Evolutionary conservation across 768 basidiomycete species (phyloP).

Genomic region (Dentipellis fragilis): DNA sequence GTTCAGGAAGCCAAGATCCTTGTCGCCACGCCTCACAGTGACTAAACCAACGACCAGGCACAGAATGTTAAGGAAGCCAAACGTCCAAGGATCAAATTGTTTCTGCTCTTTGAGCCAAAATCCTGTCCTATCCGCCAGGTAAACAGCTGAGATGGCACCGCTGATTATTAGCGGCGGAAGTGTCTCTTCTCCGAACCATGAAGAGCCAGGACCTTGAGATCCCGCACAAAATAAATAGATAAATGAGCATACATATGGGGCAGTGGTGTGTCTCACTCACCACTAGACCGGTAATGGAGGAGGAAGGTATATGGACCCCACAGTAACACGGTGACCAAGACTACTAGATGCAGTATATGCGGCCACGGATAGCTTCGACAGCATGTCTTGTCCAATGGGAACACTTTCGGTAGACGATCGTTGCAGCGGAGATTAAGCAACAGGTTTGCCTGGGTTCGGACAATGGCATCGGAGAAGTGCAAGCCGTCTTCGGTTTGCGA

Average conservation of each 20-base stretch:
- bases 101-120: constrained; percentile 90
- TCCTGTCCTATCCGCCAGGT: constrained; percentile 74
- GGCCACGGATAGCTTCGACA: constrained; percentile 72
- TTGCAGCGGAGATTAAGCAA: constrained; percentile 80
- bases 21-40: constrained; percentile 62
- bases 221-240: neutral
- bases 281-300: constrained; percentile 20
- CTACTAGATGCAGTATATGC: constrained; percentile 40
- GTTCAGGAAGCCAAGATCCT: constrained; percentile 82
- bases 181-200: constrained; percentile 25
- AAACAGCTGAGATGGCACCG: constrained; percentile 55
- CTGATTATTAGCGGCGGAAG: constrained; percentile 54
- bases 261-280: neutral
- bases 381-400: constrained; percentile 69
- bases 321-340: constrained; percentile 36
- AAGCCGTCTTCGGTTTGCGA: constrained; percentile 77
- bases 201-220: constrained; percentile 11
- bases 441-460: constrained; percentile 64
- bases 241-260: neutral
- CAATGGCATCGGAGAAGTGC: constrained; percentile 59
- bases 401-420: constrained; percentile 46
- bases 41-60: constrained; percentile 48
- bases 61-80: constrained; percentile 46
- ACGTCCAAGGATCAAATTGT: constrained; percentile 61
- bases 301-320: constrained; percentile 42